These are phyloP conservation scores for Metarhizium anisopliae DNA, from an alignment of 2,329 filamentous ascomycete species.

Conservation along the genomic window DNA sequence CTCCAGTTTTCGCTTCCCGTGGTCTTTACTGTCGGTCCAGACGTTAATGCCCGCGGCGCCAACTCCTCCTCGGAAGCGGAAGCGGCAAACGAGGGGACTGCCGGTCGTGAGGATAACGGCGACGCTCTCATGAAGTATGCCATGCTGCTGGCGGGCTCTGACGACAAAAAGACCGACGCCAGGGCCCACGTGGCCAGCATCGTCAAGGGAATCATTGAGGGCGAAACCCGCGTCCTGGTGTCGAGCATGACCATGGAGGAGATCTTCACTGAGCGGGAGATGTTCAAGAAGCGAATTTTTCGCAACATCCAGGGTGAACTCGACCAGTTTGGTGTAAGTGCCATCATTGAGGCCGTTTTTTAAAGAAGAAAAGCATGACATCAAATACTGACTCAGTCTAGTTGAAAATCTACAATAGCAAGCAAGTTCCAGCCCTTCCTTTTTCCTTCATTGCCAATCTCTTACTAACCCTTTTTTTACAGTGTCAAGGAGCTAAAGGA, in stretches of 20 bases:
- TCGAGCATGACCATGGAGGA: slow-evolving; percentile 91
- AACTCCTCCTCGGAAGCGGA: slow-evolving; percentile 19
- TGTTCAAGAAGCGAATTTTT: slow-evolving; percentile 70
- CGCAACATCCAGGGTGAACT: slow-evolving; percentile 71
- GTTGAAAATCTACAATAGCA: slow-evolving; percentile 61
- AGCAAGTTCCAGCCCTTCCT: slow-evolving; percentile 21
- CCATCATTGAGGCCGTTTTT: not conserved
- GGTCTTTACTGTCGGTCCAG: slow-evolving; percentile 78
- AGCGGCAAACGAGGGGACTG: slow-evolving; percentile 7
- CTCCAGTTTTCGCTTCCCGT: slow-evolving; percentile 74
- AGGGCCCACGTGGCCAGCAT: slow-evolving; percentile 68
- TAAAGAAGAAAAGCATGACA: not conserved
- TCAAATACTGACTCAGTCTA: slow-evolving; percentile 29
- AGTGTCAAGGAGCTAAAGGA: slow-evolving; percentile 73
- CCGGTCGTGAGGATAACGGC: slow-evolving; percentile 38
- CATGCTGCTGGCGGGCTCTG: slow-evolving; percentile 65
- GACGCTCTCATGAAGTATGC: slow-evolving; percentile 74
- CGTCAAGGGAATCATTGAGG: slow-evolving; percentile 84
- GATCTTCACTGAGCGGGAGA: slow-evolving; percentile 68
- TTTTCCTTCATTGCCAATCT: not conserved
- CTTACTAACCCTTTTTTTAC: not conserved
- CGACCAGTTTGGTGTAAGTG: slow-evolving; percentile 48
- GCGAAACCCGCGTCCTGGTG: slow-evolving; percentile 75
- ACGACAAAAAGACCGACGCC: slow-evolving; percentile 28
- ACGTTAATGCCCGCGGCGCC: slow-evolving; percentile 52